Percentiles rank a stretch among this genome's conserved stretches.
Evolutionary conservation across 352 stramenopile species (phyloP).

Genomic region (Globisporangium emineosum): DNA sequence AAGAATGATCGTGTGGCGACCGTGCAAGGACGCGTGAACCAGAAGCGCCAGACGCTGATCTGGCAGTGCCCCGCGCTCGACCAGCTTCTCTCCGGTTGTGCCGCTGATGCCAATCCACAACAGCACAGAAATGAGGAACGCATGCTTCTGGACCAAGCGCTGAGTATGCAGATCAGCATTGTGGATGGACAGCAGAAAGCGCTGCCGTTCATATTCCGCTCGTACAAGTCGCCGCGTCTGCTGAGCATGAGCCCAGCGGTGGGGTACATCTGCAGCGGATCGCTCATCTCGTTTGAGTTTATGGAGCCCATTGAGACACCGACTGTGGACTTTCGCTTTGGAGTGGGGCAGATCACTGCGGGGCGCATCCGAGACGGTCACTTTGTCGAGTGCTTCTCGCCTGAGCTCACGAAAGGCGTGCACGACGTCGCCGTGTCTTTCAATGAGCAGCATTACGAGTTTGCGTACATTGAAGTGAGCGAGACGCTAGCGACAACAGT

Average conservation of each 20-base stretch:
- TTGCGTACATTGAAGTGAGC: constrained; percentile 14
- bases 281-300: constrained; percentile 67
- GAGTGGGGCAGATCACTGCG: constrained; percentile 25
- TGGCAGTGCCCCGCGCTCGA: constrained; percentile 52
- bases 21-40: constrained; percentile 33
- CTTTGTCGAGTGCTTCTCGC: constrained; percentile 67
- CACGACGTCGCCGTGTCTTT: constrained; percentile 58
- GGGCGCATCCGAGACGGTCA: constrained; percentile 34
- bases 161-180: constrained; percentile 59
- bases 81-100: not conserved
- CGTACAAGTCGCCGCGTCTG: constrained; percentile 48
- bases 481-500: not conserved
- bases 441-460: constrained; percentile 67
- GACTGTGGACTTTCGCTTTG: constrained; percentile 66
- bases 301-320: constrained; percentile 46
- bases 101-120: not conserved
- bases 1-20: constrained; percentile 15
- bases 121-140: not conserved
- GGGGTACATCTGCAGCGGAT: constrained; percentile 63
- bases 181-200: constrained; percentile 43
- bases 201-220: constrained; percentile 55
- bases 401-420: constrained; percentile 36
- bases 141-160: constrained; percentile 44
- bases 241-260: constrained; percentile 47
- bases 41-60: constrained; percentile 41